A percentile compares a stretch with the other conserved stretches of the same genome.
Conservation (phyloP, 208 protist species). For the Crithidia acanthocephali region DNA sequence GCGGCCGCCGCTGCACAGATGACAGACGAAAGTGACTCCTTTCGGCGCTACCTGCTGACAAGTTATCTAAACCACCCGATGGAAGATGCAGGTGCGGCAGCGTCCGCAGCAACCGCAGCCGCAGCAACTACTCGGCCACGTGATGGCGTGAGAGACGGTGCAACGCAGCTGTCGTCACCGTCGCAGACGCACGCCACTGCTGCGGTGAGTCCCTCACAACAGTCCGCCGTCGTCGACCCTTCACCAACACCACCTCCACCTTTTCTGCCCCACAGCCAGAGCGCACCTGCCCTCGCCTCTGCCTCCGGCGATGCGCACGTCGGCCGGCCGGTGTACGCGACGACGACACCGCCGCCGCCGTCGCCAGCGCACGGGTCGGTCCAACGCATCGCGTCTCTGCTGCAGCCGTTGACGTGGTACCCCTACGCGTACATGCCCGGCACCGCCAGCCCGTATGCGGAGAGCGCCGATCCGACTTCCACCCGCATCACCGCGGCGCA, state of each 20-base stretch:
- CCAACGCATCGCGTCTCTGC: slow-evolving; percentile 7
- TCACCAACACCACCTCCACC: neutral
- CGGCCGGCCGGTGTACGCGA: neutral
- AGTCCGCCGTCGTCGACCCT: no score
- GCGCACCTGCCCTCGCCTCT: slow-evolving; percentile 1
- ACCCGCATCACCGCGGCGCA: slow-evolving; percentile 18
- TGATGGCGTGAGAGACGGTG: neutral
- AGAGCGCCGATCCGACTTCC: slow-evolving; percentile 15
- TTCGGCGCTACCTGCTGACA: slow-evolving; percentile 20
- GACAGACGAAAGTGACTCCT: slow-evolving; percentile 27
- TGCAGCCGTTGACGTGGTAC: slow-evolving; percentile 41
- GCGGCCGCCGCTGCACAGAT: slow-evolving; percentile 21
- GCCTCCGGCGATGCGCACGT: neutral
- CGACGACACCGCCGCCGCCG: neutral
- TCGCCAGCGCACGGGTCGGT: neutral
- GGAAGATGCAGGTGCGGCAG: neutral
- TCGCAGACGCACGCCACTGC: neutral
- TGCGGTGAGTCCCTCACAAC: no score
- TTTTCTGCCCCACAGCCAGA: slow-evolving; percentile 16
- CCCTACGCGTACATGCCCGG: slow-evolving; percentile 47
- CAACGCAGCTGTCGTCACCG: neutral
- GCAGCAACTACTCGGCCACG: neutral
- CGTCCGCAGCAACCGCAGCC: neutral
- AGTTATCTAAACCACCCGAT: slow-evolving; percentile 10
- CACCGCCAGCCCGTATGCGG: slow-evolving; percentile 39